These are phyloP conservation scores for Cryphonectria japonica DNA, from an alignment of 2,329 filamentous ascomycete species.

Conservation along the genomic window DNA sequence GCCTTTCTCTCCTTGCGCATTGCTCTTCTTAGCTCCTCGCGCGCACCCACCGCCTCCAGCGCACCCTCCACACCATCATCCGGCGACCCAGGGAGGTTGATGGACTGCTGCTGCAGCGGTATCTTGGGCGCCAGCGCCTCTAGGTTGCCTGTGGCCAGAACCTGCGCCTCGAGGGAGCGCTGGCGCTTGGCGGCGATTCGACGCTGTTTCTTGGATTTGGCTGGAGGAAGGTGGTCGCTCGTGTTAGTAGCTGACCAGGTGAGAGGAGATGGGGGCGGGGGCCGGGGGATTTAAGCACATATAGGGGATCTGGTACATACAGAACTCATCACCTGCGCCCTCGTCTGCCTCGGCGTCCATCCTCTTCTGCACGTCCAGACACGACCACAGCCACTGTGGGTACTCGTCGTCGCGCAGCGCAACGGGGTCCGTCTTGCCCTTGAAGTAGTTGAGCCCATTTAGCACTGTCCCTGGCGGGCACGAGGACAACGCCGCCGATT, in stretches of 20 bases:
- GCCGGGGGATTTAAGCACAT: background rate
- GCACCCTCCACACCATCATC: constrained; percentile 50
- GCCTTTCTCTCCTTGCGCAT: constrained; percentile 76
- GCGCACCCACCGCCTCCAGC: constrained; percentile 51
- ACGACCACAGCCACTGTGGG: constrained; percentile 78
- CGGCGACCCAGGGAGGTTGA: constrained; percentile 67
- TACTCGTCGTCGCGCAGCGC: constrained; percentile 77
- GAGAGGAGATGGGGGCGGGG: no score
- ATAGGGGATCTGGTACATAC: constrained; percentile 55
- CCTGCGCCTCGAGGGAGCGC: constrained; percentile 57
- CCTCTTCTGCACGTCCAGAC: constrained; percentile 66
- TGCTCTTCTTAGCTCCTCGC: constrained; percentile 68
- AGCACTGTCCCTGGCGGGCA: constrained; percentile 72
- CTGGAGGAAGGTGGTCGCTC: constrained; percentile 44
- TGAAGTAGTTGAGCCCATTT: constrained; percentile 76
- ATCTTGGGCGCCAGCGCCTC: constrained; percentile 69
- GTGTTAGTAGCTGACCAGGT: background rate
- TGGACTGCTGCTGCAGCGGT: constrained; percentile 75
- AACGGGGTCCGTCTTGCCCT: constrained; percentile 72
- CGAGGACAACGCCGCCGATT: constrained; percentile 45
- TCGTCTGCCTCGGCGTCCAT: constrained; percentile 52
- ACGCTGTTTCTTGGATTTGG: constrained; percentile 84
- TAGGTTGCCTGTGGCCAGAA: constrained; percentile 68
- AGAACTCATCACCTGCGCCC: constrained; percentile 74
- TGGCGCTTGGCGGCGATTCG: constrained; percentile 69